These are phyloP conservation scores for Neurospora sp. DNA, from an alignment of 495 filamentous ascomycete species.

Conservation along the genomic window DNA sequence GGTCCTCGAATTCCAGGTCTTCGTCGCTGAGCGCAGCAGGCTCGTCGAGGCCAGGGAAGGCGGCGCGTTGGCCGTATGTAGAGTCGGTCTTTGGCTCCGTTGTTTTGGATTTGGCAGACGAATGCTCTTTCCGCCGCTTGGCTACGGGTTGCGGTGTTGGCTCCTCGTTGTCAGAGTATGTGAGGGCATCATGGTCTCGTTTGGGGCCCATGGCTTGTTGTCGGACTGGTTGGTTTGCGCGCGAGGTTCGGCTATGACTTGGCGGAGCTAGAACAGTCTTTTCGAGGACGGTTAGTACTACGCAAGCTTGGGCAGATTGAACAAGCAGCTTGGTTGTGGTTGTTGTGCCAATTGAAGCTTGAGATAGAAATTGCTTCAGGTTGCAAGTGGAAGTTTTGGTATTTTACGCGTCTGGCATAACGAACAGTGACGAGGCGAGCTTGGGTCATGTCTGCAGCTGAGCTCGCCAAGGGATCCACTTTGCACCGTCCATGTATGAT, in stretches of 20 bases:
- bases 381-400: not conserved
- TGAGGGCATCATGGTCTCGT: conserved; percentile 10
- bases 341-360: not conserved
- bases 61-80: conserved; percentile 64
- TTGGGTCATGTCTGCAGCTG: not conserved
- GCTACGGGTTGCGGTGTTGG: conserved; percentile 10
- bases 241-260: not conserved
- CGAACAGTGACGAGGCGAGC: not conserved
- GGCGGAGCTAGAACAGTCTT: not conserved
- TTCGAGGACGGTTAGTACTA: not conserved
- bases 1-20: conserved; percentile 47
- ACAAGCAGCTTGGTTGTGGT: not conserved
- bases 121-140: conserved; percentile 19
- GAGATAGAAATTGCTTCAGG: not conserved
- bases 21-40: conserved; percentile 29
- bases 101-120: conserved; percentile 10
- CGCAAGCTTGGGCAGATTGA: not conserved
- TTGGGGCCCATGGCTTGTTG: conserved; percentile 20
- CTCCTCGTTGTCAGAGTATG: conserved; percentile 5
- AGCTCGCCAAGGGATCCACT: not conserved
- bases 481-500: not conserved
- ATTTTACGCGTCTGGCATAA: not conserved
- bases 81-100: conserved; percentile 41
- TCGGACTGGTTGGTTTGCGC: not conserved
- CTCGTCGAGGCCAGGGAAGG: conserved; percentile 62